Evolutionary conservation across 2,329 filamentous ascomycete genomes (phyloP).

Genomic region (Rhynchosporium secalis): DNA sequence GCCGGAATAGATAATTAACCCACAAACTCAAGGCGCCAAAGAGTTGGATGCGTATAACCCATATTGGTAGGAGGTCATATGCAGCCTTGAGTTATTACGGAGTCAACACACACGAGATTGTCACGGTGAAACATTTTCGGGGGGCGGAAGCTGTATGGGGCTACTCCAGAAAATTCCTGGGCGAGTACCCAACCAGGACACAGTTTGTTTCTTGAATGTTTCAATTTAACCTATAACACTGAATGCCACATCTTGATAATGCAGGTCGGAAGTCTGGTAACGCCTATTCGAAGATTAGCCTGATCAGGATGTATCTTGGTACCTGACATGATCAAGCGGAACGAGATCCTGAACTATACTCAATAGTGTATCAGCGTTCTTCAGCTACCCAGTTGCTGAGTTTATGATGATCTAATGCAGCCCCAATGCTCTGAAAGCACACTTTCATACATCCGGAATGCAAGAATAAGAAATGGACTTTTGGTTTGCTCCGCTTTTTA

Average conservation of each 20-base stretch:
- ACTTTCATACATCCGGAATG: too few species aligned
- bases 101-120: slow-evolving; percentile 22
- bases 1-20: slow-evolving; percentile 24
- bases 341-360: neutral
- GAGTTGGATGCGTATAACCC: slow-evolving; percentile 16
- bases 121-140: slow-evolving; percentile 30
- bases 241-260: slow-evolving; percentile 1
- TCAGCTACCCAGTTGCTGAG: too few species aligned
- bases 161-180: slow-evolving; percentile 16
- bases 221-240: slow-evolving; percentile 22
- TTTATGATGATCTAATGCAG: too few species aligned
- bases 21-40: slow-evolving; percentile 21
- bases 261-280: slow-evolving; percentile 1
- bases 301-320: slow-evolving; percentile 20
- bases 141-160: slow-evolving; percentile 23
- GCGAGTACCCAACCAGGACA: slow-evolving; percentile 10
- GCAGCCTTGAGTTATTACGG: slow-evolving; percentile 10
- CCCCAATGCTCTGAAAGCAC: too few species aligned
- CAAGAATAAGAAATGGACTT: neutral
- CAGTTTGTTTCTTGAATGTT: slow-evolving; percentile 18
- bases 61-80: slow-evolving; percentile 20
- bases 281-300: slow-evolving; percentile 11
- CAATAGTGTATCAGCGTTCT: neutral
- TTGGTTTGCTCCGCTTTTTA: neutral
- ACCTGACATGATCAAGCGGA: slow-evolving; percentile 18